These are phyloP conservation scores for Penicillium hordei DNA, from an alignment of 2,329 filamentous ascomycete species.

Conservation along the genomic window DNA sequence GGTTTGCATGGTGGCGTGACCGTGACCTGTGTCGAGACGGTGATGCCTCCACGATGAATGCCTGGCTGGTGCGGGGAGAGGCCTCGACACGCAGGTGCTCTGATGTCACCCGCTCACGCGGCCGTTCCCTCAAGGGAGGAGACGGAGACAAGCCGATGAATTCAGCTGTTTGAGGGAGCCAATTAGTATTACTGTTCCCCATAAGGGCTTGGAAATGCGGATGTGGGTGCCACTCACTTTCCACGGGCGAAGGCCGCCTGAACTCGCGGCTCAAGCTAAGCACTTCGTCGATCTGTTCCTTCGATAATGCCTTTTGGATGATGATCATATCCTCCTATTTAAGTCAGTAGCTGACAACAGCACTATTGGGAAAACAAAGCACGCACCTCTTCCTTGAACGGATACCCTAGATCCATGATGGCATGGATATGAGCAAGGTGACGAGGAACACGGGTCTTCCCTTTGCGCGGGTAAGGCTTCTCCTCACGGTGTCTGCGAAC, in stretches of 20 bases:
- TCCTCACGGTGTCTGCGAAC: conserved; percentile 36
- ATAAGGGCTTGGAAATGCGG: conserved; percentile 12
- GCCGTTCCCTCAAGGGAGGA: conserved; percentile 19
- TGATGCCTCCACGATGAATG: conserved; percentile 35
- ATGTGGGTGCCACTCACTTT: conserved; percentile 30
- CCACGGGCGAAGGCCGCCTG: conserved; percentile 28
- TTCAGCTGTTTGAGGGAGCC: conserved; percentile 21
- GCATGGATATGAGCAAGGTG: conserved; percentile 77
- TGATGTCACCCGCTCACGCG: conserved; percentile 30
- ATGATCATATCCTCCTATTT: conserved; percentile 73
- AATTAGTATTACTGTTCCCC: conserved; percentile 3
- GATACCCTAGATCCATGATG: conserved; percentile 80
- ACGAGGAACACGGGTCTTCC: conserved; percentile 84
- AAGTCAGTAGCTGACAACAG: conserved; percentile 34
- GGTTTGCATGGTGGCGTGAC: conserved; percentile 26
- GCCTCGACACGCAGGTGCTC: conserved; percentile 25
- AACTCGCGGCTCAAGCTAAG: conserved; percentile 74
- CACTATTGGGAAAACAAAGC: neutral
- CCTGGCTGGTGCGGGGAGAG: conserved; percentile 30
- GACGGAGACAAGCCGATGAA: conserved; percentile 12
- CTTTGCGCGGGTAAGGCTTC: conserved; percentile 70
- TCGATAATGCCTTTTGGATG: conserved; percentile 79
- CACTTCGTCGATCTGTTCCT: conserved; percentile 87
- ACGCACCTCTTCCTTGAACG: conserved; percentile 79
- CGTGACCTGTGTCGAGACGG: conserved; percentile 26